Evolutionary conservation across 148 eudicot genomes (phyloP).

Genomic region (Linanthus parryae): DNA sequence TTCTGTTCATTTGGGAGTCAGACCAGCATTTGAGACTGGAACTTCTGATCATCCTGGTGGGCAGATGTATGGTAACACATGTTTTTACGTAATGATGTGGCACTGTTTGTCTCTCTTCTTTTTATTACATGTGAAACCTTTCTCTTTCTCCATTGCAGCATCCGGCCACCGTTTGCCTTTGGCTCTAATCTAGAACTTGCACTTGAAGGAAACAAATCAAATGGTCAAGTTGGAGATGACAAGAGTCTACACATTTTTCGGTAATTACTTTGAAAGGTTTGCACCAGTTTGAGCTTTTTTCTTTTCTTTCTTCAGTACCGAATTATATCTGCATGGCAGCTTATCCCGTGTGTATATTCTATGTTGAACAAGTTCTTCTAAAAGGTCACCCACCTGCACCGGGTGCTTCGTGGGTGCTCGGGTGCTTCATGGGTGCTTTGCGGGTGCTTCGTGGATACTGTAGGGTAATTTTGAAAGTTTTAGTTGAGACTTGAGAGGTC

Average conservation of each 20-base stretch:
- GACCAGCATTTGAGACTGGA: constrained; percentile 27
- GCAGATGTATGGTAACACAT: constrained; percentile 25
- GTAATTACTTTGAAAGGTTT: too few species aligned
- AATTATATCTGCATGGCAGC: background rate
- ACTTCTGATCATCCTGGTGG: constrained; percentile 24
- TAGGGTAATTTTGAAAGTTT: too few species aligned
- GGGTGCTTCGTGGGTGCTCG: too few species aligned
- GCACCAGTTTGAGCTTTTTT: constrained; percentile 20
- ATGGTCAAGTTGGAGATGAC: constrained; percentile 44
- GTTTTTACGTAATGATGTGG: background rate
- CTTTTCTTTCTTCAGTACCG: background rate
- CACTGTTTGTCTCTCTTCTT: background rate
- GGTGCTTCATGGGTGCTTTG: too few species aligned
- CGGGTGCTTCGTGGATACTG: too few species aligned
- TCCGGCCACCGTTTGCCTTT: constrained; percentile 55
- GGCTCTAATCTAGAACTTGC: constrained; percentile 41
- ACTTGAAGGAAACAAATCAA: constrained; percentile 21
- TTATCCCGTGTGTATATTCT: too few species aligned
- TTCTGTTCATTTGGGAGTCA: constrained; percentile 42
- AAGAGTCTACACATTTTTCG: constrained; percentile 28
- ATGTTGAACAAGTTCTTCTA: too few species aligned
- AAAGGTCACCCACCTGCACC: too few species aligned
- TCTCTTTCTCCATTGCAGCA: constrained; percentile 25
- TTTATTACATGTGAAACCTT: constrained; percentile 2
- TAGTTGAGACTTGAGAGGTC: too few species aligned